Conservation (phyloP, 163 green algal species). For the Chlamydomonas reinhardtii region DNA sequence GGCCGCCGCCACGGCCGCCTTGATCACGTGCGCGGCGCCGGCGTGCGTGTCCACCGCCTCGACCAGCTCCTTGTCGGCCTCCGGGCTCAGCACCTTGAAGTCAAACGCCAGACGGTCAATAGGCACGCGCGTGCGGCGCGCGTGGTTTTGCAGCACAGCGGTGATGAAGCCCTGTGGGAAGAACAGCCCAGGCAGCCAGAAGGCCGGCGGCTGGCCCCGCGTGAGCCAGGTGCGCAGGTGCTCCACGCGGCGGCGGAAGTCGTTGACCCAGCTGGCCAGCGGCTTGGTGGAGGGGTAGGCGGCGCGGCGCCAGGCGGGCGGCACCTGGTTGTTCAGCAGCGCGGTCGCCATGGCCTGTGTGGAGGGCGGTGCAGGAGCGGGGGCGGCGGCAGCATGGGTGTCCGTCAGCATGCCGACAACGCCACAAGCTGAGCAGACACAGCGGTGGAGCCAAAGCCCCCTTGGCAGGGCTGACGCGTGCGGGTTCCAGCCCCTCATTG, state of each 20-base stretch:
- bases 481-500: too few species aligned
- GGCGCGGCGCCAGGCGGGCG: constrained; percentile 70
- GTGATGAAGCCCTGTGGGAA: constrained; percentile 79
- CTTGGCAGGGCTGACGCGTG: too few species aligned
- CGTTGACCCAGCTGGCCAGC: constrained; percentile 75
- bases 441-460: too few species aligned
- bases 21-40: neutral
- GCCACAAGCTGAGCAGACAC: too few species aligned
- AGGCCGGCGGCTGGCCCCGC: constrained; percentile 70
- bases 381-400: too few species aligned
- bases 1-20: neutral
- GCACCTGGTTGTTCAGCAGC: constrained; percentile 63
- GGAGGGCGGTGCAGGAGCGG: neutral
- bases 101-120: constrained; percentile 81
- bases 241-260: constrained; percentile 71
- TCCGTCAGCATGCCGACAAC: too few species aligned
- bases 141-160: constrained; percentile 81
- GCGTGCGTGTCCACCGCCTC: neutral
- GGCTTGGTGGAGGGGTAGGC: constrained; percentile 86
- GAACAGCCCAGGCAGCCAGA: constrained; percentile 80
- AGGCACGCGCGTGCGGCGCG: constrained; percentile 72
- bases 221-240: constrained; percentile 78
- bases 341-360: constrained; percentile 26
- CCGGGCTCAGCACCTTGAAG: constrained; percentile 61
- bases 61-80: neutral